phyloP scores from a whole-genome alignment of 306 rosid genomes.

The Ceratonia siliqua region DNA sequence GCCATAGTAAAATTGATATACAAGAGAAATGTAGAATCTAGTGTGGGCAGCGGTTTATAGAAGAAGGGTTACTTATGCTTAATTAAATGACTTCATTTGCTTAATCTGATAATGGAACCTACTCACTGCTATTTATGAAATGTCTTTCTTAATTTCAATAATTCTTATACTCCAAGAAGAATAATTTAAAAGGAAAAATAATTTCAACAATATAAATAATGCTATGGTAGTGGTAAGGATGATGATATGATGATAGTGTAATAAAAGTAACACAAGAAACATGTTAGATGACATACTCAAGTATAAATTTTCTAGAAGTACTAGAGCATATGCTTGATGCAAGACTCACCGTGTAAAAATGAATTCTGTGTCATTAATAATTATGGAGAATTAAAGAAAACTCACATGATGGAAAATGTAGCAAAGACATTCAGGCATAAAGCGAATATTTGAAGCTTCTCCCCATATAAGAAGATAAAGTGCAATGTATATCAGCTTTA shows the following conservation, averaged over 20 bases:
- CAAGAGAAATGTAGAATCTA: neutral
- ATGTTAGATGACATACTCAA: constrained; percentile 5
- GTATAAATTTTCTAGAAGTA: neutral
- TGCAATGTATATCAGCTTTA: constrained; percentile 75
- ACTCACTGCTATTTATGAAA: neutral
- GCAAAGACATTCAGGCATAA: constrained; percentile 99
- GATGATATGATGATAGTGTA: neutral
- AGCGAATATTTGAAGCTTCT: constrained; percentile 96
- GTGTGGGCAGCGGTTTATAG: neutral
- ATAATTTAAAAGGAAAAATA: neutral
- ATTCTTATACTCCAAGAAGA: constrained; percentile 4
- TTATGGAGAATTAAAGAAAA: constrained; percentile 21
- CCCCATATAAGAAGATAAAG: constrained; percentile 99
- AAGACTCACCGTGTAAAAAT: constrained; percentile 17
- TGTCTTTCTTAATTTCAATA: constrained; percentile 2
- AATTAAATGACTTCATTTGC: neutral
- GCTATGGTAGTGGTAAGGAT: neutral
- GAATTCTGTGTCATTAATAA: constrained; percentile 21
- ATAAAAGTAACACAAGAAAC: constrained; percentile 19
- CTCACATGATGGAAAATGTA: constrained; percentile 90
- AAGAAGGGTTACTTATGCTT: neutral
- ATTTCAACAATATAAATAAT: neutral
- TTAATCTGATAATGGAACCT: constrained; percentile 5
- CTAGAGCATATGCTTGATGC: constrained; percentile 16
- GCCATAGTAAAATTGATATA: neutral